These are phyloP conservation scores for Naganishia vaughanmartiniae DNA, from an alignment of 768 basidiomycete genomes.

Conservation along the genomic window DNA sequence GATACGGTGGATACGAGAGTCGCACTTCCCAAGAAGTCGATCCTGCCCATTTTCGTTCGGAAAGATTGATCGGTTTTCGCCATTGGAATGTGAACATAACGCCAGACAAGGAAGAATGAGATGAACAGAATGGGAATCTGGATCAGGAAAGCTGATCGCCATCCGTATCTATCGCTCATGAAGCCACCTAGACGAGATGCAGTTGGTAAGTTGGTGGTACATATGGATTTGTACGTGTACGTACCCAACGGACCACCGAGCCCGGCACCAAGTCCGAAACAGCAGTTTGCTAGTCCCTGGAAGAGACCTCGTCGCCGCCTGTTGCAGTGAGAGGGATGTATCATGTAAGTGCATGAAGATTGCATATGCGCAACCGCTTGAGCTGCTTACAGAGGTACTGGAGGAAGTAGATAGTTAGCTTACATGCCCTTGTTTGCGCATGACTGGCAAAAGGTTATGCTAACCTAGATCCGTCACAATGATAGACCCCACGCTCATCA, in stretches of 20 bases:
- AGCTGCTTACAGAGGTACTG: constrained; percentile 29
- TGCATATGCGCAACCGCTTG: background rate
- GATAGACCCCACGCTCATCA: constrained; percentile 31
- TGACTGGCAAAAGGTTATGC: background rate
- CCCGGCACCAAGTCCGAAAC: constrained; percentile 32
- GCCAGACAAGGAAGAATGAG: constrained; percentile 61
- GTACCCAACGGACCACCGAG: constrained; percentile 54
- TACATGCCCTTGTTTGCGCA: too few species aligned
- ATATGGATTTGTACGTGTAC: constrained; percentile 37
- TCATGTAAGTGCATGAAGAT: background rate
- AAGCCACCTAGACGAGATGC: constrained; percentile 10
- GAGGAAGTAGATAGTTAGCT: background rate
- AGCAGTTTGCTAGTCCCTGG: constrained; percentile 34
- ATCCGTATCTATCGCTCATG: constrained; percentile 14
- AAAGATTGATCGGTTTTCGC: constrained; percentile 21
- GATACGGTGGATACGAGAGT: constrained; percentile 36
- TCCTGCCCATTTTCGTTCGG: constrained; percentile 35
- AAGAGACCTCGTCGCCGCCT: constrained; percentile 31
- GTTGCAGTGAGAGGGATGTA: background rate
- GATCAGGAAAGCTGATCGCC: constrained; percentile 39
- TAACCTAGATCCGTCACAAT: constrained; percentile 33
- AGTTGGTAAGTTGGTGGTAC: background rate
- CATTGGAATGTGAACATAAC: constrained; percentile 28
- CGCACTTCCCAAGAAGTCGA: constrained; percentile 46
- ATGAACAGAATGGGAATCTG: constrained; percentile 75